Percentiles rank a stretch among this genome's conserved stretches.
Evolutionary conservation across 2,329 filamentous ascomycete genomes (phyloP).

Genomic region (Thelonectria olida): DNA sequence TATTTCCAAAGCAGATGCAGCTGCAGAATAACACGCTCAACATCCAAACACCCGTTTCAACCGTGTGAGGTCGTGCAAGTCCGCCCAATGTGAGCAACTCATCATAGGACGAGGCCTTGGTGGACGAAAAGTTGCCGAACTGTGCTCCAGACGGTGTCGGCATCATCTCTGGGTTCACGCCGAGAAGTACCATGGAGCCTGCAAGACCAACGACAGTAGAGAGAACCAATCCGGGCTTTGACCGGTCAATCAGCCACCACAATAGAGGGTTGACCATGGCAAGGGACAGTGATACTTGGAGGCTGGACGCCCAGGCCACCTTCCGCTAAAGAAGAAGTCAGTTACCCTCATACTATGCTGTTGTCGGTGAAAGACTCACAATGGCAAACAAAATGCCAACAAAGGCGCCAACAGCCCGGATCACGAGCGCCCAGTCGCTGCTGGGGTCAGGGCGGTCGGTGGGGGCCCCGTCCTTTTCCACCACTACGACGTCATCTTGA

Average conservation of each 20-base stretch:
- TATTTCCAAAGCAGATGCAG: constrained; percentile 94
- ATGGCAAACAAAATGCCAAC: constrained; percentile 74
- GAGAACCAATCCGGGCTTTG: constrained; percentile 83
- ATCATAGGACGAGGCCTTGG: constrained; percentile 19
- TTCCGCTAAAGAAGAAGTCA: constrained; percentile 69
- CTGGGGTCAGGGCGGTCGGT: constrained; percentile 50
- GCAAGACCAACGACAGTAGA: constrained; percentile 77
- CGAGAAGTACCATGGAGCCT: constrained; percentile 78
- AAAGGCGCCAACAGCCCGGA: constrained; percentile 68
- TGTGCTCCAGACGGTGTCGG: constrained; percentile 65
- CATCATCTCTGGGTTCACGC: constrained; percentile 80
- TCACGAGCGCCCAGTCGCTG: constrained; percentile 77
- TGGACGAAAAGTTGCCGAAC: constrained; percentile 33
- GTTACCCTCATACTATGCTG: neutral
- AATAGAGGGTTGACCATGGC: constrained; percentile 91
- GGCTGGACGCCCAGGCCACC: constrained; percentile 90
- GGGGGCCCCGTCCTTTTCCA: constrained; percentile 39
- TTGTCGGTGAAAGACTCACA: constrained; percentile 62
- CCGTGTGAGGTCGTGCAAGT: constrained; percentile 67
- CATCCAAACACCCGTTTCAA: constrained; percentile 87
- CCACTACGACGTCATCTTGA: constrained; percentile 41
- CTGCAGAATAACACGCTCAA: constrained; percentile 94
- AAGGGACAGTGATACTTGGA: constrained; percentile 91
- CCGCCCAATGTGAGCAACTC: constrained; percentile 53
- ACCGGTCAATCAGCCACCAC: constrained; percentile 96